Conservation (phyloP, 1,139 yeast genomes). For the Blastobotrys elegans region DNA sequence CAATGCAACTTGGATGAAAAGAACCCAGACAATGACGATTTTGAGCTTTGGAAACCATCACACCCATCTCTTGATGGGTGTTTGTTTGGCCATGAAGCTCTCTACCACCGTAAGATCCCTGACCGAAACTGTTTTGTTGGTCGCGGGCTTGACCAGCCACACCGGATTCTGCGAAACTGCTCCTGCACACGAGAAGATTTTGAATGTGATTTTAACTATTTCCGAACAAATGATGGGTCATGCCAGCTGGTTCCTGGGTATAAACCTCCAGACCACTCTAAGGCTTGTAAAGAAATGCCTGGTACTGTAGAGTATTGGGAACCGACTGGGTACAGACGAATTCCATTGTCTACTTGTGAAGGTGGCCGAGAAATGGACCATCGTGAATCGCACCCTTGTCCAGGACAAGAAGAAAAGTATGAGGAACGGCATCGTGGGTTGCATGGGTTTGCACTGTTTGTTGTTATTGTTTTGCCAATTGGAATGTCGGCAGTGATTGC, state of each 20-base stretch:
- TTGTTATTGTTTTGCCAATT: conserved; percentile 56
- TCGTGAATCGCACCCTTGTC: conserved; percentile 70
- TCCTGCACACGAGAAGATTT: conserved; percentile 81
- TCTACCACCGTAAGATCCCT: conserved; percentile 65
- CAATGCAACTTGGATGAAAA: conserved; percentile 68
- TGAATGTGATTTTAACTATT: conserved; percentile 90
- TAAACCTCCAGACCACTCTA: conserved; percentile 59
- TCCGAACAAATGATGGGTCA: conserved; percentile 68
- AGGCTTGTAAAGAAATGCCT: conserved; percentile 54
- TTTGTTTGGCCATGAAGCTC: conserved; percentile 82
- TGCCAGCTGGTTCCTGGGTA: conserved; percentile 77
- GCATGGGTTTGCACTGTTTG: conserved; percentile 48
- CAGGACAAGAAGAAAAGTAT: conserved; percentile 75
- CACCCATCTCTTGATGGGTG: conserved; percentile 62
- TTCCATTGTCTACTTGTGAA: conserved; percentile 68
- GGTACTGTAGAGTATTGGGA: conserved; percentile 62
- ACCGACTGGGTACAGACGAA: conserved; percentile 75
- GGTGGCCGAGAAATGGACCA: conserved; percentile 69
- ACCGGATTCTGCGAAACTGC: conserved; percentile 60
- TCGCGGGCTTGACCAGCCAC: conserved; percentile 48
- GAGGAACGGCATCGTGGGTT: conserved; percentile 52
- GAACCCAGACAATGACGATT: conserved; percentile 61
- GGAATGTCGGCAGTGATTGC: conserved; percentile 51
- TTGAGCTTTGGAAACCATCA: conserved; percentile 75
- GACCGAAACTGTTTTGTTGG: conserved; percentile 79